Evolutionary conservation across 306 rosid genomes (phyloP).

Genomic region (Fragaria ananassa): DNA sequence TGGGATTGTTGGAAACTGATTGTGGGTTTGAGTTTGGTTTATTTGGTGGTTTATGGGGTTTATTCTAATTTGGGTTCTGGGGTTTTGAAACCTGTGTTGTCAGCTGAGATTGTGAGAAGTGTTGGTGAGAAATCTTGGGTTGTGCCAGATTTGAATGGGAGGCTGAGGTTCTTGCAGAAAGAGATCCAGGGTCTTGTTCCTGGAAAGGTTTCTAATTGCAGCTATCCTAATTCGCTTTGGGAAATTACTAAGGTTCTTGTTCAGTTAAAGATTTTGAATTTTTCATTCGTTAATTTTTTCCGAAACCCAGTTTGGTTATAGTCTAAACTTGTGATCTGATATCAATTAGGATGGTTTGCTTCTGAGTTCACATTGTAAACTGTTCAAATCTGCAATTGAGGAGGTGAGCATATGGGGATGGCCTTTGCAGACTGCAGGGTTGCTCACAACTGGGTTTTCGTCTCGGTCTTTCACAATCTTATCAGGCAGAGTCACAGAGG

Average conservation of each 20-base stretch:
- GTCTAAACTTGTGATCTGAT: not conserved
- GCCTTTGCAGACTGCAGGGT: slow-evolving; percentile 94
- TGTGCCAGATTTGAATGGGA: slow-evolving; percentile 55
- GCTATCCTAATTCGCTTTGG: slow-evolving; percentile 43
- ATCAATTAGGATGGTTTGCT: slow-evolving; percentile 58
- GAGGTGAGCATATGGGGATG: slow-evolving; percentile 86
- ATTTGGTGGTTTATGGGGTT: slow-evolving; percentile 35
- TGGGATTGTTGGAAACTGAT: slow-evolving; percentile 25
- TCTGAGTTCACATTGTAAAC: slow-evolving; percentile 59
- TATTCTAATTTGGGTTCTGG: slow-evolving; percentile 29
- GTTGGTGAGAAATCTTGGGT: slow-evolving; percentile 43
- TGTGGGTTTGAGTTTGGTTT: slow-evolving; percentile 39
- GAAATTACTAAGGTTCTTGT: slow-evolving; percentile 61
- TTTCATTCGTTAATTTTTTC: not conserved
- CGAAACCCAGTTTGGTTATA: not conserved
- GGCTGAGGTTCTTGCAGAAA: slow-evolving; percentile 57
- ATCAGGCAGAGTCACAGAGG: slow-evolving; percentile 84
- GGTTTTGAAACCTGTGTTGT: slow-evolving; percentile 38
- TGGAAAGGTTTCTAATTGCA: slow-evolving; percentile 63
- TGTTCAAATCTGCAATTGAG: slow-evolving; percentile 70
- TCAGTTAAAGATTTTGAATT: no score
- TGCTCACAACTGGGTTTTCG: slow-evolving; percentile 63
- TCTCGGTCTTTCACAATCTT: slow-evolving; percentile 52
- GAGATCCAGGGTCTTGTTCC: slow-evolving; percentile 42
- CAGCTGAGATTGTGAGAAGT: slow-evolving; percentile 42